Conservation (phyloP, 1,284 basidiomycete genomes). For the Cyathus olla region DNA sequence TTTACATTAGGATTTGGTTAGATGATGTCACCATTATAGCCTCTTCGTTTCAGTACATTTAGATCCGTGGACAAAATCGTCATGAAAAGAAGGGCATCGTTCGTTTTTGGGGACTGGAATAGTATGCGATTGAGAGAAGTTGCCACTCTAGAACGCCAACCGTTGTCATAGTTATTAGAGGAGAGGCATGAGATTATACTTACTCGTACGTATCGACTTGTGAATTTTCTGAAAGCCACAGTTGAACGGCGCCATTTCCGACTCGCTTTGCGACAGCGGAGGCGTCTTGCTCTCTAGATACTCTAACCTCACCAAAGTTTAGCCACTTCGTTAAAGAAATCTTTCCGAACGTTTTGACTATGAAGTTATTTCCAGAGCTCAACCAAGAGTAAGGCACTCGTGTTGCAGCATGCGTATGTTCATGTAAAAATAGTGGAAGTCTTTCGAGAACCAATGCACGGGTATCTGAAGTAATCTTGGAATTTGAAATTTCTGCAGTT, state of each 20-base stretch:
- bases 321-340: constrained; percentile 72
- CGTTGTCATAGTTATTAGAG: too few species aligned
- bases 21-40: constrained; percentile 75
- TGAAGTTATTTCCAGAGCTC: constrained; percentile 75
- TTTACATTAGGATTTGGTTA: neutral
- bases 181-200: constrained; percentile 40
- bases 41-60: constrained; percentile 85
- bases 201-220: constrained; percentile 95
- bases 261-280: constrained; percentile 80
- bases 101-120: constrained; percentile 80
- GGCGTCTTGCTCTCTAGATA: constrained; percentile 70
- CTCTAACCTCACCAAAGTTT: constrained; percentile 58
- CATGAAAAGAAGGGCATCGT: constrained; percentile 90
- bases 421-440: constrained; percentile 92
- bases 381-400: constrained; percentile 83
- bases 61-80: constrained; percentile 94
- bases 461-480: constrained; percentile 61
- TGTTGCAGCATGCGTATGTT: constrained; percentile 81
- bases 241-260: constrained; percentile 71
- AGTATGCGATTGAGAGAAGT: constrained; percentile 82
- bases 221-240: constrained; percentile 82
- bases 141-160: constrained; percentile 67
- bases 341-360: constrained; percentile 76
- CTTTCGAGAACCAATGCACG: constrained; percentile 85
- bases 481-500: constrained; percentile 60